A percentile compares a stretch with the other conserved stretches of the same genome.
phyloP scores from a whole-genome alignment of 2,329 filamentous ascomycete genomes.

The Knufia petricola region DNA sequence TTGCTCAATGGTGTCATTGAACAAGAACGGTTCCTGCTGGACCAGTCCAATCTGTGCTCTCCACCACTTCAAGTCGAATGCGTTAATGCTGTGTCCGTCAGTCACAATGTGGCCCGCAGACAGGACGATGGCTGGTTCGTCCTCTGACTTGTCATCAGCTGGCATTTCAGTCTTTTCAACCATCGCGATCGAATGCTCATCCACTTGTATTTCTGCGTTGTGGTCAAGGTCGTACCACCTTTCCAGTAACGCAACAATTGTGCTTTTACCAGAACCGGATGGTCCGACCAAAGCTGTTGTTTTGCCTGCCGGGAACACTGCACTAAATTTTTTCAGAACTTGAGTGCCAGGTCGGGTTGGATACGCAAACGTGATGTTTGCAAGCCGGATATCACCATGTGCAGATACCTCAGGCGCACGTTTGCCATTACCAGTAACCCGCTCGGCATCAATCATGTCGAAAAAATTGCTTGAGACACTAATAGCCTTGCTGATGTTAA shows the following conservation, averaged over 20 bases:
- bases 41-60: constrained; percentile 52
- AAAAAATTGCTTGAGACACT: constrained; percentile 77
- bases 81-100: constrained; percentile 43
- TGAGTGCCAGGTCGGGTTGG: constrained; percentile 38
- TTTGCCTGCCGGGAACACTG: constrained; percentile 29
- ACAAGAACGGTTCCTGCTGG: constrained; percentile 59
- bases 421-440: constrained; percentile 27
- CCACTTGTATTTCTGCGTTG: neutral
- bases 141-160: neutral
- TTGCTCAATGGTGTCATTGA: constrained; percentile 54
- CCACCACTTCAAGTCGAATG: constrained; percentile 54
- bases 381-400: constrained; percentile 55
- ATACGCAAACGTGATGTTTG: constrained; percentile 62
- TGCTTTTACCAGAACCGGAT: constrained; percentile 39
- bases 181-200: neutral
- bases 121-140: constrained; percentile 4
- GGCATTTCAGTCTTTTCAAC: constrained; percentile 1
- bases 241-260: constrained; percentile 35
- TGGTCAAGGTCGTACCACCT: constrained; percentile 32
- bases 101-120: constrained; percentile 43
- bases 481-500: constrained; percentile 51
- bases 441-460: constrained; percentile 65
- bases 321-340: constrained; percentile 29
- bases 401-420: constrained; percentile 43
- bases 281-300: constrained; percentile 38